Percentiles rank a stretch among this genome's conserved stretches.
phyloP scores from a whole-genome alignment of 352 stramenopile species.

The Globisporangium spiculum region DNA sequence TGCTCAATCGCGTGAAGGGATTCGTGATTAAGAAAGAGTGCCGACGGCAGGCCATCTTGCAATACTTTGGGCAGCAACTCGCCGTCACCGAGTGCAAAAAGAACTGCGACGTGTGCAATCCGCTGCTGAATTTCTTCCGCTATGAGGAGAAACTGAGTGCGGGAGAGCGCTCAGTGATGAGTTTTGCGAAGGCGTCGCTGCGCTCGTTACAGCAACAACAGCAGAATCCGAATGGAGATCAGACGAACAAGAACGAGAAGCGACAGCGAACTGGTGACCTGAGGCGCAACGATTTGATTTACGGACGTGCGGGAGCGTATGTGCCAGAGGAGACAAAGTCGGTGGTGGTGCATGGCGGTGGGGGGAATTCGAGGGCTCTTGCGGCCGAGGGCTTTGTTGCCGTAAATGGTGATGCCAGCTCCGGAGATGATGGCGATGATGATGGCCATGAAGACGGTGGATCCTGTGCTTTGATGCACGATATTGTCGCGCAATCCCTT shows the following conservation, averaged over 20 bases:
- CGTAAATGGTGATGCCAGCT: constrained; percentile 46
- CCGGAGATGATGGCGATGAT: constrained; percentile 26
- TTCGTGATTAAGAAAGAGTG: constrained; percentile 52
- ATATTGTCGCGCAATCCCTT: background rate
- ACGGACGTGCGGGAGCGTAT: constrained; percentile 43
- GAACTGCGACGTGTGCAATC: constrained; percentile 61
- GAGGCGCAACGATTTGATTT: constrained; percentile 42
- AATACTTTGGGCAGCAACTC: constrained; percentile 55
- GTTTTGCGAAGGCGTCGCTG: constrained; percentile 17
- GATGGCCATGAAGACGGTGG: constrained; percentile 4
- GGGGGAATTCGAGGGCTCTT: constrained; percentile 19
- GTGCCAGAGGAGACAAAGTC: constrained; percentile 44
- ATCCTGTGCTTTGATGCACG: background rate
- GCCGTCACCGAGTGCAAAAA: constrained; percentile 38
- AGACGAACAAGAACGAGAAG: constrained; percentile 7
- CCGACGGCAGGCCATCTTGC: constrained; percentile 48
- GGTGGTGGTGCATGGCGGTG: constrained; percentile 30
- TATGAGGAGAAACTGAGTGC: constrained; percentile 33
- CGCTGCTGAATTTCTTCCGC: constrained; percentile 48
- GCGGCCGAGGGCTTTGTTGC: constrained; percentile 50
- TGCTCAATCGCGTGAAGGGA: constrained; percentile 35
- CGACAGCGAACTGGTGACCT: constrained; percentile 34
- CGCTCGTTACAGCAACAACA: background rate
- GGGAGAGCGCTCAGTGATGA: constrained; percentile 16
- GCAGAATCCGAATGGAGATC: background rate